Conservation (phyloP, 1,284 basidiomycete genomes). For the Ustilago crameri region DNA sequence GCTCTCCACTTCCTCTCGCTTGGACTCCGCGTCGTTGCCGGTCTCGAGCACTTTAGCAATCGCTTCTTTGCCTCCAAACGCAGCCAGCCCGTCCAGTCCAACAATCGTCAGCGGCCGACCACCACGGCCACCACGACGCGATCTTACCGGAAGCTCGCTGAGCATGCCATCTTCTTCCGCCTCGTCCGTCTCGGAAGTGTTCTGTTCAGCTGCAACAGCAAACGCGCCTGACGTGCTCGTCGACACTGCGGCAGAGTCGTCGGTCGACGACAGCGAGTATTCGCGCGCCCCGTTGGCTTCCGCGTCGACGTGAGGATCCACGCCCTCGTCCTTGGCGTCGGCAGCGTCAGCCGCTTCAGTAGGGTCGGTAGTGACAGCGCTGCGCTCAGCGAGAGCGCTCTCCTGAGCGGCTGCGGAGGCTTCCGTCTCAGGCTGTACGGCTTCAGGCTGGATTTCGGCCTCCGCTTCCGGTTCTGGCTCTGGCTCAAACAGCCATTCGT, state of each 20-base stretch:
- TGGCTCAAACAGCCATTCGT: constrained; percentile 65
- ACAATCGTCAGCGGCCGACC: constrained; percentile 37
- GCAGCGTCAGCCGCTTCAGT: neutral
- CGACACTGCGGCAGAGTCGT: constrained; percentile 1
- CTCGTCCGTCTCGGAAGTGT: constrained; percentile 2
- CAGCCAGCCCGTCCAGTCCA: constrained; percentile 34
- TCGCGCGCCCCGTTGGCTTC: neutral
- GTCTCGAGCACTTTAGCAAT: constrained; percentile 29
- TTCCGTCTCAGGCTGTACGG: too few relatives aligned
- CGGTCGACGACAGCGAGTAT: constrained; percentile 10
- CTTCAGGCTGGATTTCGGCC: too few relatives aligned
- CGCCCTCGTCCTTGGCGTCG: neutral
- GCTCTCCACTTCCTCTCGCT: neutral
- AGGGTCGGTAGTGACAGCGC: too few relatives aligned
- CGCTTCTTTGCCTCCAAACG: constrained; percentile 19
- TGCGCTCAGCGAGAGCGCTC: too few relatives aligned
- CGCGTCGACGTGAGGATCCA: neutral
- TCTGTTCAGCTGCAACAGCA: neutral
- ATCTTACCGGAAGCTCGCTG: constrained; percentile 29
- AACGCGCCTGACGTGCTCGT: neutral
- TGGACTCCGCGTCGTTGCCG: constrained; percentile 1
- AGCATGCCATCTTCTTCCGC: constrained; percentile 18
- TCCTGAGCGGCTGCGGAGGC: too few relatives aligned
- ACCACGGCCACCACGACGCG: constrained; percentile 29
- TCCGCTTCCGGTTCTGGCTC: constrained; percentile 52